A percentile compares a stretch with the other conserved stretches of the same genome.
phyloP scores from a whole-genome alignment of 139 green algal species.

The Haematococcus sp. region DNA sequence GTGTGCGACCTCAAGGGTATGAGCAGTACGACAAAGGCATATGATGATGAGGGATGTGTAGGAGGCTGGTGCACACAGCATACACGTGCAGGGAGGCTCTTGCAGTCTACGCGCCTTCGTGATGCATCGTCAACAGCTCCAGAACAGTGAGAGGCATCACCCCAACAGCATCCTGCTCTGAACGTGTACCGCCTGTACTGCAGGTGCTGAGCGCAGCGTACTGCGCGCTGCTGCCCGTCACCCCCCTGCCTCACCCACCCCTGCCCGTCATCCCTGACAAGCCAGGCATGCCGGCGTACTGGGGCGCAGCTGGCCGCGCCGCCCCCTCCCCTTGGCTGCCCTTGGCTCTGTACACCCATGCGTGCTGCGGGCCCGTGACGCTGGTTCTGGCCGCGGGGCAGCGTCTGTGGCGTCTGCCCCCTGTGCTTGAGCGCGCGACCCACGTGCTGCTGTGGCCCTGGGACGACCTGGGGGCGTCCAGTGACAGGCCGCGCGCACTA shows the following conservation, averaged over 20 bases:
- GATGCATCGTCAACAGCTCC: no score
- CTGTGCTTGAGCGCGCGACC: constrained; percentile 39
- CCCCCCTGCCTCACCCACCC: constrained; percentile 61
- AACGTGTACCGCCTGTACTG: neutral
- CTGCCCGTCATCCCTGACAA: constrained; percentile 55
- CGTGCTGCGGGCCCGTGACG: constrained; percentile 48
- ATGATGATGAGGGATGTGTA: neutral
- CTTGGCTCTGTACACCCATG: constrained; percentile 63
- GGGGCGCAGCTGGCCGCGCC: constrained; percentile 48
- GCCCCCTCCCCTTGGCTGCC: constrained; percentile 73
- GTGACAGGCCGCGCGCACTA: neutral
- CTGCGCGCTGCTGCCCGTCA: constrained; percentile 67
- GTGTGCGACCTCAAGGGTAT: neutral
- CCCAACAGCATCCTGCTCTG: no score
- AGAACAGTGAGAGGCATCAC: no score
- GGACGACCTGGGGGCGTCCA: constrained; percentile 39
- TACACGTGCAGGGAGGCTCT: neutral
- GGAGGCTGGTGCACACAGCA: neutral
- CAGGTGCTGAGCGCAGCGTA: constrained; percentile 76
- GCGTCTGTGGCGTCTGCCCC: constrained; percentile 58
- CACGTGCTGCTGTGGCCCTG: constrained; percentile 72
- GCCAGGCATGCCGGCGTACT: constrained; percentile 51
- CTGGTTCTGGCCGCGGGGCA: constrained; percentile 69
- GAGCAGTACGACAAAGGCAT: neutral
- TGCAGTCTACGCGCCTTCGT: no score